Evolutionary conservation across 306 rosid species (phyloP).

Genomic region (Cicer yamashitae): DNA sequence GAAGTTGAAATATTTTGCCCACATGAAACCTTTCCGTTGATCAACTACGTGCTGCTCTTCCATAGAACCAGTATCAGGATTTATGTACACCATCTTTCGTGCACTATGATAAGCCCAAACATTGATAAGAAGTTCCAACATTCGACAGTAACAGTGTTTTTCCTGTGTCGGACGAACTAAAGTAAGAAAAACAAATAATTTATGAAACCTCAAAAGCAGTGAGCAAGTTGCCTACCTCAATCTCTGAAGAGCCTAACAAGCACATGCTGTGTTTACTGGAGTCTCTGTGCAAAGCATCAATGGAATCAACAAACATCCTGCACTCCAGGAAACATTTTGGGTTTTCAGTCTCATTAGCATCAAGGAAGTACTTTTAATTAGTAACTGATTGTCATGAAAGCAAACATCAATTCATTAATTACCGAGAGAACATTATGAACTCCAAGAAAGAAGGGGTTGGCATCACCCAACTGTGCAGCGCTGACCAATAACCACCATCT

Average conservation of each 20-base stretch:
- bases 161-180: constrained; percentile 52
- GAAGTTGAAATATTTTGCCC: constrained; percentile 78
- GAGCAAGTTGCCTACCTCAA: constrained; percentile 63
- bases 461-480: constrained; percentile 98
- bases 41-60: constrained; percentile 88
- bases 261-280: constrained; percentile 54
- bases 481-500: constrained; percentile 90
- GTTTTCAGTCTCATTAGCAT: constrained; percentile 37
- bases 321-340: constrained; percentile 46
- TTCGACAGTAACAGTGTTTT: constrained; percentile 88
- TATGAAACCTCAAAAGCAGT: constrained; percentile 32
- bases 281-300: constrained; percentile 73
- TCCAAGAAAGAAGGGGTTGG: constrained; percentile 96
- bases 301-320: constrained; percentile 94
- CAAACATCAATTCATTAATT: constrained; percentile 42
- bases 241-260: constrained; percentile 74
- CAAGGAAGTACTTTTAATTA: constrained; percentile 29
- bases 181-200: constrained; percentile 39
- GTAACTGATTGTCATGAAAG: constrained; percentile 12
- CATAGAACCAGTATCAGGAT: constrained; percentile 73
- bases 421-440: constrained; percentile 93
- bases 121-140: constrained; percentile 86
- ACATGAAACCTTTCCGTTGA: constrained; percentile 74
- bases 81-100: constrained; percentile 81
- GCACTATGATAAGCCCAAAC: constrained; percentile 98